These are phyloP conservation scores for Xylona heveae DNA, from an alignment of 495 filamentous ascomycete genomes.

Conservation along the genomic window DNA sequence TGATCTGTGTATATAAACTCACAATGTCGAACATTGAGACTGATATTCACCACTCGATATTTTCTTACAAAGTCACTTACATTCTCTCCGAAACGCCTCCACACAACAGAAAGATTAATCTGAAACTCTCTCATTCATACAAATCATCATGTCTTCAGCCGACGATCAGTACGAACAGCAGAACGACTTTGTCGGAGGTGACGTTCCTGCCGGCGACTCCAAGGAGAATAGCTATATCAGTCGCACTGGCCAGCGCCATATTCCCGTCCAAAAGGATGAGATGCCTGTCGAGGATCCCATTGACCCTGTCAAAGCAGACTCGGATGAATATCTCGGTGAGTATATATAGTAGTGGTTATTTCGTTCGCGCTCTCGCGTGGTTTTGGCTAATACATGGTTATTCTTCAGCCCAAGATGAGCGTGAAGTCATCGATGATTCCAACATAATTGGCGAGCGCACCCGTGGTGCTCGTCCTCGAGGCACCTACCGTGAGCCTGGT, in stretches of 20 bases:
- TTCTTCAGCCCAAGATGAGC: conserved; percentile 14
- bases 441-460: conserved; percentile 16
- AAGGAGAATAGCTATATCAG: neutral
- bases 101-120: no score
- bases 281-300: conserved; percentile 26
- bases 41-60: no score
- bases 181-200: conserved; percentile 8
- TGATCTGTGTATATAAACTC: no score
- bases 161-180: conserved; percentile 11
- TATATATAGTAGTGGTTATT: no score
- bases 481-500: conserved; percentile 13
- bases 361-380: no score
- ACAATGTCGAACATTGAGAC: no score
- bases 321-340: conserved; percentile 28
- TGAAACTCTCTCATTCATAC: no score
- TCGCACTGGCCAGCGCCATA: neutral
- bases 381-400: no score
- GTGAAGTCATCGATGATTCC: conserved; percentile 16
- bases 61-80: no score
- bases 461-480: conserved; percentile 12
- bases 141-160: conserved; percentile 1
- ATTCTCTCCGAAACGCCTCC: no score
- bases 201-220: conserved; percentile 4
- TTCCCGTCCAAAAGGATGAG: conserved; percentile 31
- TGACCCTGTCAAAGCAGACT: conserved; percentile 20